Percentiles rank a stretch among this genome's conserved stretches.
These are phyloP conservation scores for Candida khao-thaluensis DNA, from an alignment of 805 yeast species.

Conservation along the genomic window DNA sequence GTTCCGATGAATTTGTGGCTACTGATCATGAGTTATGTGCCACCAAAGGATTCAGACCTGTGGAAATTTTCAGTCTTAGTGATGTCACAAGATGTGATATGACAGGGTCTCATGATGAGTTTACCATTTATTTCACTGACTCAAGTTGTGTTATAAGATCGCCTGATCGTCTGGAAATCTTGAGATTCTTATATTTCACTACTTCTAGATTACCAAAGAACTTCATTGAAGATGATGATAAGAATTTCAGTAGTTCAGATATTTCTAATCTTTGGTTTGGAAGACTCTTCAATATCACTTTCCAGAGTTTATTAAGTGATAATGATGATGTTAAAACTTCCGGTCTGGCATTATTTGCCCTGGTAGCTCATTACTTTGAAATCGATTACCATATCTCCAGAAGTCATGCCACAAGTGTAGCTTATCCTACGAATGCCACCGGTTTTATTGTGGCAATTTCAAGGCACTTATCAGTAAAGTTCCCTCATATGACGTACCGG, in stretches of 20 bases:
- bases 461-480: constrained; percentile 50
- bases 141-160: constrained; percentile 31
- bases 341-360: constrained; percentile 61
- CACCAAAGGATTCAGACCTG: constrained; percentile 32
- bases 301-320: constrained; percentile 65
- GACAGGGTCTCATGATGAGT: constrained; percentile 31
- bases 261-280: constrained; percentile 47
- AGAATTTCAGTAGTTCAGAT: constrained; percentile 14
- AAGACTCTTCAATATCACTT: constrained; percentile 58
- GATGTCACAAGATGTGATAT: constrained; percentile 40
- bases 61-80: constrained; percentile 31
- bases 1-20: constrained; percentile 22
- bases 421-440: constrained; percentile 67
- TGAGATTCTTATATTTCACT: constrained; percentile 67
- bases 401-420: constrained; percentile 55
- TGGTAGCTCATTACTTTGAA: constrained; percentile 58
- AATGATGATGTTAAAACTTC: constrained; percentile 59
- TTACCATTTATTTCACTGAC: constrained; percentile 31
- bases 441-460: constrained; percentile 60
- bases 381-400: constrained; percentile 59
- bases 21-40: constrained; percentile 21
- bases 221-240: constrained; percentile 21
- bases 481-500: constrained; percentile 61
- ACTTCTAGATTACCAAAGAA: constrained; percentile 51
- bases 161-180: constrained; percentile 52